phyloP scores from a whole-genome alignment of 176 grass and related monocot species.

The Eragrostis curvula region DNA sequence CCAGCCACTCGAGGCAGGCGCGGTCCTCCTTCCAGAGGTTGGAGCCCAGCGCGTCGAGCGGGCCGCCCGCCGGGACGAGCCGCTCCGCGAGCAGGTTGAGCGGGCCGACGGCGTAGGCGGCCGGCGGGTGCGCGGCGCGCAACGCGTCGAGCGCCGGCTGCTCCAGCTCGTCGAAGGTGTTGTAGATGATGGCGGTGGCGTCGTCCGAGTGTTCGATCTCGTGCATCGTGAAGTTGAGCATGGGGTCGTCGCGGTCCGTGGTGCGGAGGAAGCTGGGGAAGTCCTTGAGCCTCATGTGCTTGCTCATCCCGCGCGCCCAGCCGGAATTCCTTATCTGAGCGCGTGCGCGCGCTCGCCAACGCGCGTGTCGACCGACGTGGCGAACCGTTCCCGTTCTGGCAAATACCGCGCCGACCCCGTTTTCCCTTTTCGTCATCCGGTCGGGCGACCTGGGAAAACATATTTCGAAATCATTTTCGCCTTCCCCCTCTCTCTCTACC shows the following conservation, averaged over 20 bases:
- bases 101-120: not conserved
- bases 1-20: slow-evolving; percentile 18
- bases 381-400: too few species aligned
- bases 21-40: slow-evolving; percentile 13
- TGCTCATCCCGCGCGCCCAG: slow-evolving; percentile 26
- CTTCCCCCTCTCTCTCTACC: too few species aligned
- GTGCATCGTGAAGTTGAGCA: not conserved
- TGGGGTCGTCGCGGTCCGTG: not conserved
- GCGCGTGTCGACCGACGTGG: too few species aligned
- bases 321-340: too few species aligned
- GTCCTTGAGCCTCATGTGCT: not conserved
- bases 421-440: too few species aligned
- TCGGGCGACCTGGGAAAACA: too few species aligned
- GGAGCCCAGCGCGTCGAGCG: not conserved
- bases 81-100: slow-evolving; percentile 10
- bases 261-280: slow-evolving; percentile 13
- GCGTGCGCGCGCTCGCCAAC: too few species aligned
- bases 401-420: too few species aligned
- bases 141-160: not conserved
- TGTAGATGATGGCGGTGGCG: not conserved
- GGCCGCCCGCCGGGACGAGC: not conserved
- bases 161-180: slow-evolving; percentile 47
- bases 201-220: not conserved
- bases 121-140: not conserved
- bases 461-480: too few species aligned